Evolutionary conservation across 148 eudicot species (phyloP).

Genomic region (Nyssa sinensis): DNA sequence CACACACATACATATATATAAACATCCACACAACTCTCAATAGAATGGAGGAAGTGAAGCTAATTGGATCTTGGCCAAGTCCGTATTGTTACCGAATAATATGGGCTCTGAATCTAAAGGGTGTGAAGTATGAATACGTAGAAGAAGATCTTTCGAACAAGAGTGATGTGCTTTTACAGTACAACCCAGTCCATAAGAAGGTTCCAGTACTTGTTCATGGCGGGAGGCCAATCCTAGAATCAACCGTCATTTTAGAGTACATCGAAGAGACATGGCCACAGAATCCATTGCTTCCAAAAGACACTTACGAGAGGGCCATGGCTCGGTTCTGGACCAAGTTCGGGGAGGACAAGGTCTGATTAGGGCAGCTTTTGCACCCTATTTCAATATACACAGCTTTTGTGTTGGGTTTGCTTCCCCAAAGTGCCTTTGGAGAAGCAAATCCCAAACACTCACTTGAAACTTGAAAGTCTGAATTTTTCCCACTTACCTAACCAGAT

Average conservation of each 20-base stretch:
- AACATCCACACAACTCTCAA: not conserved
- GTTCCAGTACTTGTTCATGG: not conserved
- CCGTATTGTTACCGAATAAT: not conserved
- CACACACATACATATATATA: not conserved
- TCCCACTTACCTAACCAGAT: not conserved
- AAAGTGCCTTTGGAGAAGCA: too few species aligned
- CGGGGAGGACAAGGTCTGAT: not conserved
- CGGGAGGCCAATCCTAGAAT: not conserved
- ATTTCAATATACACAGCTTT: too few species aligned
- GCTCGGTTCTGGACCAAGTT: constrained; percentile 2
- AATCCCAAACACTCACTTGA: not conserved
- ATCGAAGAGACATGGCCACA: constrained; percentile 1
- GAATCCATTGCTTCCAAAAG: not conserved
- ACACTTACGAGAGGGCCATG: not conserved
- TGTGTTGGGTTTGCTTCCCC: too few species aligned
- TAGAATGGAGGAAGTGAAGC: not conserved
- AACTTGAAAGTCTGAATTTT: not conserved
- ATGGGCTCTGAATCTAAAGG: constrained; percentile 5
- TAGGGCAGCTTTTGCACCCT: too few species aligned
- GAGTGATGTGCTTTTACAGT: not conserved
- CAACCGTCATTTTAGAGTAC: not conserved
- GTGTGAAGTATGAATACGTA: not conserved
- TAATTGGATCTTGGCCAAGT: not conserved
- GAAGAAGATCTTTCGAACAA: not conserved
- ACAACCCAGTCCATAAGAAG: not conserved